Conservation (phyloP, 1,139 yeast species). For the Yamadazyma siamensis region DNA sequence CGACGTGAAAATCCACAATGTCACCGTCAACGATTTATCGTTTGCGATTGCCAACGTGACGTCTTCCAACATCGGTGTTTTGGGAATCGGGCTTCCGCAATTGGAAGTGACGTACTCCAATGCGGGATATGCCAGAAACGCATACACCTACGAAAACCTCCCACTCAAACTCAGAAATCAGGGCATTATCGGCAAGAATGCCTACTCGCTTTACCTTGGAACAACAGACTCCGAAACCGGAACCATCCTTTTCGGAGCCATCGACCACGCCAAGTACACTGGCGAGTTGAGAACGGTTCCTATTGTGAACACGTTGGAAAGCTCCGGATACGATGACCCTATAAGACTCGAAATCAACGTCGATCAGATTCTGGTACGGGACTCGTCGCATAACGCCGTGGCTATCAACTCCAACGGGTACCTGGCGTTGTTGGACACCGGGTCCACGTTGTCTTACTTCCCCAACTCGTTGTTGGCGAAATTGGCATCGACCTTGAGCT, state of each 20-base stretch:
- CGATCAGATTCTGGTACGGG: conserved; percentile 16
- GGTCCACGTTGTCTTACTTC: conserved; percentile 38
- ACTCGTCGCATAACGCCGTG: conserved; percentile 6
- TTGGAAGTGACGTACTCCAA: conserved; percentile 18
- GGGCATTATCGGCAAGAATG: conserved; percentile 49
- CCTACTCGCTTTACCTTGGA: conserved; percentile 53
- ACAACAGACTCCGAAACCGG: conserved; percentile 32
- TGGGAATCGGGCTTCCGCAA: conserved; percentile 39
- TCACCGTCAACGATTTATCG: conserved; percentile 34
- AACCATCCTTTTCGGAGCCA: conserved; percentile 53
- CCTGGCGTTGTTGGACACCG: conserved; percentile 41
- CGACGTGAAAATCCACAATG: conserved; percentile 30
- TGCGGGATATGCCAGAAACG: conserved; percentile 4
- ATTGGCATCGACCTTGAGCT: conserved; percentile 29
- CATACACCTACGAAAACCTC: conserved; percentile 26
- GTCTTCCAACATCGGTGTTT: conserved; percentile 40
- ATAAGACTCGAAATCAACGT: conserved; percentile 27
- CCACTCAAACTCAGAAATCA: conserved; percentile 24
- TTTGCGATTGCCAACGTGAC: conserved; percentile 49
- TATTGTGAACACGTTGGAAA: conserved; percentile 21
- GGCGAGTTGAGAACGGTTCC: conserved; percentile 40
- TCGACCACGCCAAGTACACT: conserved; percentile 48
- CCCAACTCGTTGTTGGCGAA: conserved; percentile 23
- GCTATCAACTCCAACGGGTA: conserved; percentile 17
- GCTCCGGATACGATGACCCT: conserved; percentile 19